Conservation (phyloP, 306 rosid species). For the Cyclanthera cordifolia region DNA sequence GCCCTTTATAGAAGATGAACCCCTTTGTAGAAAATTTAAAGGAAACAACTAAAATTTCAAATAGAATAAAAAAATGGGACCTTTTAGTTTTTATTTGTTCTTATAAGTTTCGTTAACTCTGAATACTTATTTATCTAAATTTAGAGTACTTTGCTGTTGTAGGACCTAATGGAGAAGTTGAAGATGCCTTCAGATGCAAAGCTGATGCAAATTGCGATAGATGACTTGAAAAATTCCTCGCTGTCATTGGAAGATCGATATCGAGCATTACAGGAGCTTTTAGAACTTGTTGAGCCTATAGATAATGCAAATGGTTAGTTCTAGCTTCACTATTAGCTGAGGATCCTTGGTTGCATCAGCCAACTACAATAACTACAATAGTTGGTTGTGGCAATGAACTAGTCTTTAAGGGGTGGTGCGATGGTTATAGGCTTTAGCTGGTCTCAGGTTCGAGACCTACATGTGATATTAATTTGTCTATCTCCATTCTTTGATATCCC, state of each 20-base stretch:
- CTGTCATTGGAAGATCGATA: constrained; percentile 54
- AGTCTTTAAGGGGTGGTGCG: too few relatives aligned
- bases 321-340: not conserved
- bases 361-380: too few relatives aligned
- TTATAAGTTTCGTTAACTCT: not conserved
- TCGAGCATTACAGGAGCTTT: constrained; percentile 69
- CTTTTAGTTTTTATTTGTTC: not conserved
- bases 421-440: too few relatives aligned
- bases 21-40: too few relatives aligned
- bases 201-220: constrained; percentile 61
- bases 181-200: constrained; percentile 70
- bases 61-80: too few relatives aligned
- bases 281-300: constrained; percentile 67
- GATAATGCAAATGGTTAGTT: constrained; percentile 72
- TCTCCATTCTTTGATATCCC: too few relatives aligned
- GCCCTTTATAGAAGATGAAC: too few relatives aligned
- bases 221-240: constrained; percentile 62
- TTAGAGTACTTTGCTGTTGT: not conserved
- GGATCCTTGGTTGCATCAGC: not conserved
- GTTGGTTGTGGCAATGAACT: not conserved
- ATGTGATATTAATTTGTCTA: too few relatives aligned
- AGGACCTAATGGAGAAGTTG: constrained; percentile 63
- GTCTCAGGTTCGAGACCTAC: too few relatives aligned
- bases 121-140: not conserved
- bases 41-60: too few relatives aligned